Percentiles rank a stretch among this genome's conserved stretches.
phyloP scores from a whole-genome alignment of 164 flowering plant species.

The Akebia trifoliata region DNA sequence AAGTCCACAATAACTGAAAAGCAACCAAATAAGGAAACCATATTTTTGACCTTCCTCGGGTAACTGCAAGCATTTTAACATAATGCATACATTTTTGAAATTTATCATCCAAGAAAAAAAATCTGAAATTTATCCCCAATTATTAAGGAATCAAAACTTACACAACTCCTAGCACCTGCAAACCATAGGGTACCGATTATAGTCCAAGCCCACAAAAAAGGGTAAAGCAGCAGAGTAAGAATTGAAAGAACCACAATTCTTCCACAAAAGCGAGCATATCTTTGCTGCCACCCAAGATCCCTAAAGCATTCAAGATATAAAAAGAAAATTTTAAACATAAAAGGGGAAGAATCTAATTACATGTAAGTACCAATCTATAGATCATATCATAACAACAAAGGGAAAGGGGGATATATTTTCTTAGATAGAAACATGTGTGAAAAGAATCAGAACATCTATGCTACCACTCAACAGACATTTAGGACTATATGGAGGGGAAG shows the following conservation, averaged over 20 bases:
- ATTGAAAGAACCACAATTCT: slow-evolving; percentile 80
- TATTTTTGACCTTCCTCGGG: slow-evolving; percentile 98
- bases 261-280: slow-evolving; percentile 86
- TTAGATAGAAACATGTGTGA: too few relatives aligned
- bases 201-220: slow-evolving; percentile 97
- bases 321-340: neutral
- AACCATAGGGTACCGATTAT: slow-evolving; percentile 93
- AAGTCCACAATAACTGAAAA: slow-evolving; percentile 96
- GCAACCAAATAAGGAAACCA: slow-evolving; percentile 97
- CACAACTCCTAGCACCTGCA: slow-evolving; percentile 77
- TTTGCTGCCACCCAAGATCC: slow-evolving; percentile 95
- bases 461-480: too few relatives aligned
- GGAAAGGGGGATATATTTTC: too few relatives aligned
- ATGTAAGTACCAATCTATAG: neutral
- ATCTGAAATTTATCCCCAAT: neutral
- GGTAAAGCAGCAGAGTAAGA: slow-evolving; percentile 71
- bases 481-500: too few relatives aligned
- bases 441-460: too few relatives aligned
- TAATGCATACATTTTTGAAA: neutral
- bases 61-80: slow-evolving; percentile 46
- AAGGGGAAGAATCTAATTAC: neutral
- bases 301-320: slow-evolving; percentile 30
- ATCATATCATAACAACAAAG: neutral
- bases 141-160: slow-evolving; percentile 34
- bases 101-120: neutral